These are phyloP conservation scores for Populus hybrid DNA, from an alignment of 441 rosid genomes.

Conservation along the genomic window DNA sequence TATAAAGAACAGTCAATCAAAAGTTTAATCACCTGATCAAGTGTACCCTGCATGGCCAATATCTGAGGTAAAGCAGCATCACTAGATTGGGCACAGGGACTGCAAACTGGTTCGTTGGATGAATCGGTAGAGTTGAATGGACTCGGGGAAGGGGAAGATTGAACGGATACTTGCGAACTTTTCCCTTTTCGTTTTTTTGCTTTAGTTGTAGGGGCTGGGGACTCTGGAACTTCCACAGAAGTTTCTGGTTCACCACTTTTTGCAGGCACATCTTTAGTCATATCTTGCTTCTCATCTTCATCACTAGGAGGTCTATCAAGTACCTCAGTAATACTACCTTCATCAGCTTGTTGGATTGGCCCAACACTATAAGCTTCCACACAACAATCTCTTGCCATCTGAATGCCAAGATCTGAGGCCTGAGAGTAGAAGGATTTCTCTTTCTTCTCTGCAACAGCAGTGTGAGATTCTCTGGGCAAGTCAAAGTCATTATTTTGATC, in stretches of 20 bases:
- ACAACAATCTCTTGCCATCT: slow-evolving; percentile 53
- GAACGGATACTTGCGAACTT: slow-evolving; percentile 47
- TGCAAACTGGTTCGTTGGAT: slow-evolving; percentile 45
- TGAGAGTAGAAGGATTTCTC: slow-evolving; percentile 66
- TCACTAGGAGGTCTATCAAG: slow-evolving; percentile 32
- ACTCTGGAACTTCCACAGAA: slow-evolving; percentile 28
- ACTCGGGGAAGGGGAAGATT: slow-evolving; percentile 49
- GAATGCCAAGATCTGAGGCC: slow-evolving; percentile 63
- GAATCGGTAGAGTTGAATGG: slow-evolving; percentile 58
- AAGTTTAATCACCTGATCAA: slow-evolving; percentile 67
- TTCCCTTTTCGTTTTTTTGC: slow-evolving; percentile 64
- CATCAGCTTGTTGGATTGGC: slow-evolving; percentile 29
- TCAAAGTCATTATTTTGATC: slow-evolving; percentile 42
- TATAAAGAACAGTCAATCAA: not conserved
- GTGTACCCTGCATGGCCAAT: slow-evolving; percentile 55
- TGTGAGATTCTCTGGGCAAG: slow-evolving; percentile 36
- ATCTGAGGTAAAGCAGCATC: slow-evolving; percentile 52
- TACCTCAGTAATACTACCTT: slow-evolving; percentile 24
- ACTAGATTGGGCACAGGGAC: slow-evolving; percentile 35
- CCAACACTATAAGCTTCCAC: slow-evolving; percentile 41
- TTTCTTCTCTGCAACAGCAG: slow-evolving; percentile 38
- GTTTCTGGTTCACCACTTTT: slow-evolving; percentile 46
- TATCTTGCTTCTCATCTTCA: slow-evolving; percentile 39
- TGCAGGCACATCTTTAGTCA: slow-evolving; percentile 39
- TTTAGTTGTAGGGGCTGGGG: slow-evolving; percentile 44